Evolutionary conservation across 495 filamentous ascomycete species (phyloP), one percentile per base, ranked within the genome.

Genomic region (Staphylotrichum tortipilum): DNA sequence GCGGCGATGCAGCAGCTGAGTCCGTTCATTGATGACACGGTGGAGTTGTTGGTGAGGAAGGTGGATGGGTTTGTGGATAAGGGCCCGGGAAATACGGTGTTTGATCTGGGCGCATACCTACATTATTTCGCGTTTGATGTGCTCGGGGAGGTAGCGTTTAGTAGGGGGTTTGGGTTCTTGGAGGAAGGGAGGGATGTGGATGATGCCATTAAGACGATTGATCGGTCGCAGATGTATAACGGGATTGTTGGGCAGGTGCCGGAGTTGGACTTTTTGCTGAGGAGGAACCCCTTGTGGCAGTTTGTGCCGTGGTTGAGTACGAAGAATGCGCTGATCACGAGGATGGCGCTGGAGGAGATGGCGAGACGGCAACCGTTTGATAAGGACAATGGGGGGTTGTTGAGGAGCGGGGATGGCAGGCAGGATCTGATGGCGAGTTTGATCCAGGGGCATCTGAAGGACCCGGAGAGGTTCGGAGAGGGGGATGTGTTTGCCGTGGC

Each of bases 81-180:
- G 8, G 12, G 26, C 7, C 3, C 6, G 22, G 5, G 30, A 19
- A 11, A 17, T 8, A 56, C 53, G 2, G 55, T 62, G 28, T 67
- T 76, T n/a, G 68, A 78, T 55, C 61, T 79, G 7, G 74, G 72
- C 12, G 64, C 66, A 44, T 78, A 72, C 60, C 60, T 78, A 38
- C 73, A 78, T 57, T 79, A 68, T 47, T 78, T 76, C 52, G 73
- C 78, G 4, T 78, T 78, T 58, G 76, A 83, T 59, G 77, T 81
- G 10, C 66, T 81, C 7, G 76, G 76, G 22, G 77, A 81, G 58
- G 72, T 86, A 12, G 82, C 81, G 0, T 87, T 82, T 52, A 77
- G 74, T 42, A 67, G 78, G n/a, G 73, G 68, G 6, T 80, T 83
- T 52, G 83, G 83, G 1, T 86, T 86, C 54, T 54, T 87, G 3